phyloP scores from a whole-genome alignment of 2,329 filamentous ascomycete species.

The Colletotrichum abscissum region DNA sequence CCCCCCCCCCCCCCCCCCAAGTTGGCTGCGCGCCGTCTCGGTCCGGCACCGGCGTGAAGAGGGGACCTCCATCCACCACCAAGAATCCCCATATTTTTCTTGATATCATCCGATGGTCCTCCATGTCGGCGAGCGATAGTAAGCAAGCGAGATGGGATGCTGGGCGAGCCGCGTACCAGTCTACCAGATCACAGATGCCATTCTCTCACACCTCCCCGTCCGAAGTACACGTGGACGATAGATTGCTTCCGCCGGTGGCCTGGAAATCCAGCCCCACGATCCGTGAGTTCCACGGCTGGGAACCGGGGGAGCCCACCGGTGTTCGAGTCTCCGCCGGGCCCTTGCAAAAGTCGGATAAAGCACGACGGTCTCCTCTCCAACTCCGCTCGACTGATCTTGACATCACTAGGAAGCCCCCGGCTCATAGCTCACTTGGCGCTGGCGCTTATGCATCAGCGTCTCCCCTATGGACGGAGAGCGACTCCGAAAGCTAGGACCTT shows the following conservation, averaged over 20 bases:
- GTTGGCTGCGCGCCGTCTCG: conserved; percentile 14
- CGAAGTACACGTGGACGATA: conserved; percentile 24
- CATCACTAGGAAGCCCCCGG: conserved; percentile 26
- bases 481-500: conserved; percentile 26
- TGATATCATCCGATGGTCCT: not conserved
- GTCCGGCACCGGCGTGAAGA: conserved; percentile 17
- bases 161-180: conserved; percentile 11
- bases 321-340: not conserved
- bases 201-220: not conserved
- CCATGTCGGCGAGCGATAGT: not conserved
- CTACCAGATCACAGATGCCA: not conserved
- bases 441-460: conserved; percentile 24
- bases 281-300: conserved; percentile 13
- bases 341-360: conserved; percentile 17
- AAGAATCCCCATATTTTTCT: not conserved
- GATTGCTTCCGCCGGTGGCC: conserved; percentile 24
- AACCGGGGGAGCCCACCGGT: not conserved
- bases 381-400: conserved; percentile 32
- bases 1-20: not conserved
- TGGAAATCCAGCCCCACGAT: conserved; percentile 22
- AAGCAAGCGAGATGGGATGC: not conserved
- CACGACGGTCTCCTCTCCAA: conserved; percentile 16
- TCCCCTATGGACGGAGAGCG: conserved; percentile 20
- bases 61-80: not conserved
- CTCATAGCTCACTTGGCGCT: conserved; percentile 17